Evolutionary conservation across 2,329 filamentous ascomycete species (phyloP).

Genomic region (Fusarium liriodendri): DNA sequence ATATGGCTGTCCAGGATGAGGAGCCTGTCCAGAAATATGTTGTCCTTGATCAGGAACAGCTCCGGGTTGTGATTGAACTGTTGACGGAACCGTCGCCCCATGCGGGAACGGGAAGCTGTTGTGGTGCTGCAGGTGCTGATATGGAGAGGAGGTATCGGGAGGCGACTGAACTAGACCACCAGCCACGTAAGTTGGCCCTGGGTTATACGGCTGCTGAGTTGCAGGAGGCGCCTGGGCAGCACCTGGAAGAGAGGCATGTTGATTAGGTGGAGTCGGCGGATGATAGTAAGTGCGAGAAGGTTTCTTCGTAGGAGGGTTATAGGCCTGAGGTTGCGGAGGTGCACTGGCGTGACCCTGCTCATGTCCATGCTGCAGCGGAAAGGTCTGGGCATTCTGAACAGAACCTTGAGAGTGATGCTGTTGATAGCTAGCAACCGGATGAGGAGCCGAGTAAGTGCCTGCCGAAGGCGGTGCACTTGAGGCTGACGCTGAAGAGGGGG

Average conservation of each 20-base stretch:
- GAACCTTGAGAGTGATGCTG: constrained; percentile 3
- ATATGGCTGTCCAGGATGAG: constrained; percentile 1
- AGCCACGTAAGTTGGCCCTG: neutral
- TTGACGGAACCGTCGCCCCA: neutral
- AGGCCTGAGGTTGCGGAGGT: neutral
- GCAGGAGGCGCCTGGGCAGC: neutral
- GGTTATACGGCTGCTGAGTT: neutral
- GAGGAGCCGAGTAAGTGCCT: neutral
- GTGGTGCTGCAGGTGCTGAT: neutral
- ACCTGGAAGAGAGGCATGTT: neutral
- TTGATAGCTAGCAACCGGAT: constrained; percentile 4
- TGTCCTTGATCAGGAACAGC: neutral
- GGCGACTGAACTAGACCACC: neutral
- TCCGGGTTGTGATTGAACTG: neutral
- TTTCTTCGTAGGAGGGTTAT: neutral
- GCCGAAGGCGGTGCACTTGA: neutral
- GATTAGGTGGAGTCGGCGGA: constrained; percentile 1
- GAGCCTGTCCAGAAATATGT: neutral
- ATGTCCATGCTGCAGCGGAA: constrained; percentile 1
- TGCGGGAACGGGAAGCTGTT: neutral
- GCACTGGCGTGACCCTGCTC: neutral
- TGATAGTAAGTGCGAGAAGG: neutral
- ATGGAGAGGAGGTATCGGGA: neutral
- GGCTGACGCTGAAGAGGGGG: neutral
- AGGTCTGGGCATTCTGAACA: constrained; percentile 2